Evolutionary conservation across 1,284 basidiomycete genomes (phyloP).

Genomic region (Cryptococcus sp.): DNA sequence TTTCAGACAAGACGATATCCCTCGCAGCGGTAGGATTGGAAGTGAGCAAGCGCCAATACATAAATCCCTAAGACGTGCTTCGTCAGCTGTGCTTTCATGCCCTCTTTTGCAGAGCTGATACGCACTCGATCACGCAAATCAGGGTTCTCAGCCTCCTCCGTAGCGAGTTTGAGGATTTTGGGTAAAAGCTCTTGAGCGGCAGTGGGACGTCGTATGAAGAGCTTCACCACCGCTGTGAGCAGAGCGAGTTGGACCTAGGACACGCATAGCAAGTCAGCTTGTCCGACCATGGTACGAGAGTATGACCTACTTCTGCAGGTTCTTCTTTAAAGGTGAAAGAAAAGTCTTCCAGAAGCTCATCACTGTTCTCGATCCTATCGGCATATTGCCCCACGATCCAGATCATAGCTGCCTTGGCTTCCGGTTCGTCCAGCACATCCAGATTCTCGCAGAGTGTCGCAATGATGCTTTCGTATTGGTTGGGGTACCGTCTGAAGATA

Average conservation of each 20-base stretch:
- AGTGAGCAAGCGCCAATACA: constrained; percentile 98
- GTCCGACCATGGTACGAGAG: not conserved
- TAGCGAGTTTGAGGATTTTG: constrained; percentile 85
- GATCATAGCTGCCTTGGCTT: constrained; percentile 95
- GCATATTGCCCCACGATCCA: constrained; percentile 99
- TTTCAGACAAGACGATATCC: constrained; percentile 89
- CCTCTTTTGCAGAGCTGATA: no score
- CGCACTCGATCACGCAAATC: constrained; percentile 78
- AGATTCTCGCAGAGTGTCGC: constrained; percentile 91
- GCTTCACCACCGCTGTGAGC: constrained; percentile 92
- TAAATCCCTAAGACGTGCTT: constrained; percentile 64
- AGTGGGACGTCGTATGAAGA: constrained; percentile 93
- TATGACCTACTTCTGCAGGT: constrained; percentile 72
- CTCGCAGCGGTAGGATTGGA: constrained; percentile 87
- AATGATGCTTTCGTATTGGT: constrained; percentile 94
- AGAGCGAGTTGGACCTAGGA: constrained; percentile 87
- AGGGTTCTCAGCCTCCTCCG: constrained; percentile 94
- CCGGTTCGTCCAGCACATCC: constrained; percentile 95
- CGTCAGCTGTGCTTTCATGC: no score
- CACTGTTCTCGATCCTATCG: constrained; percentile 93
- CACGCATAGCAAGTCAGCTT: not conserved
- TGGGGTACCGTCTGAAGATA: constrained; percentile 98
- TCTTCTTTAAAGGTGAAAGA: constrained; percentile 93
- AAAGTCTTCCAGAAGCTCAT: constrained; percentile 85
- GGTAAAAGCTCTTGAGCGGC: constrained; percentile 88